Evolutionary conservation across 768 basidiomycete genomes (phyloP).

Genomic region (Imleria badia): DNA sequence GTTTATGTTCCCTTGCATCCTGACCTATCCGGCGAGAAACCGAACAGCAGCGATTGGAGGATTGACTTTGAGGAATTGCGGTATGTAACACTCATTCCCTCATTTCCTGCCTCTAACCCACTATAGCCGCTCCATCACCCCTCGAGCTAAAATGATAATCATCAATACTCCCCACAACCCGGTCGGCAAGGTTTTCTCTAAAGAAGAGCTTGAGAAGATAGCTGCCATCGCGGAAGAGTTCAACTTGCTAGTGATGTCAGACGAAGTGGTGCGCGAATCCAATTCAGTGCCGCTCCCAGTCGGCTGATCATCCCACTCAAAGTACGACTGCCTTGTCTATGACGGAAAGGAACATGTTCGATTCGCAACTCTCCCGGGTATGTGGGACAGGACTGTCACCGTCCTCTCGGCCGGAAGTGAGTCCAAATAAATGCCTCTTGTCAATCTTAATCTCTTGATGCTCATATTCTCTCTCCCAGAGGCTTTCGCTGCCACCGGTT

Average conservation of each 20-base stretch:
- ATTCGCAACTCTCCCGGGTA: conserved; percentile 91
- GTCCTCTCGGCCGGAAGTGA: conserved; percentile 94
- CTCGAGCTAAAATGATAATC: conserved; percentile 91
- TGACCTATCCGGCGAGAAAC: conserved; percentile 49
- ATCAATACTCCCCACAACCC: conserved; percentile 98
- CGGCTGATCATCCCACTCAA: conserved; percentile 1
- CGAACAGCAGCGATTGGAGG: conserved; percentile 78
- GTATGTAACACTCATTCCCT: conserved; percentile 36
- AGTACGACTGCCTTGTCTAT: conserved; percentile 95
- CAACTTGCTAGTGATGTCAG: conserved; percentile 89
- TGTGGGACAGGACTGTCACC: conserved; percentile 98
- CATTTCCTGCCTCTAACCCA: conserved; percentile 1
- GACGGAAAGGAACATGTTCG: conserved; percentile 88
- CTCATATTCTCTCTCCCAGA: conserved; percentile 46
- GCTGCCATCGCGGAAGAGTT: conserved; percentile 88
- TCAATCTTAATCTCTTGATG: not conserved
- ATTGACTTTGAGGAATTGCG: conserved; percentile 88
- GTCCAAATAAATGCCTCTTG: conserved; percentile 20
- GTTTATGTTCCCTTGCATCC: conserved; percentile 96
- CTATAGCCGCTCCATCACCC: conserved; percentile 75
- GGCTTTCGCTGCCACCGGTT: conserved; percentile 95
- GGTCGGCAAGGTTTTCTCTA: conserved; percentile 94
- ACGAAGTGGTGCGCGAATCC: conserved; percentile 79
- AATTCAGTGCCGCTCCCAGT: not conserved
- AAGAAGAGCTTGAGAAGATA: conserved; percentile 78